Evolutionary conservation across 306 rosid genomes (phyloP), one percentile per base, ranked within the genome.

Genomic region (Boehmeria nivea): DNA sequence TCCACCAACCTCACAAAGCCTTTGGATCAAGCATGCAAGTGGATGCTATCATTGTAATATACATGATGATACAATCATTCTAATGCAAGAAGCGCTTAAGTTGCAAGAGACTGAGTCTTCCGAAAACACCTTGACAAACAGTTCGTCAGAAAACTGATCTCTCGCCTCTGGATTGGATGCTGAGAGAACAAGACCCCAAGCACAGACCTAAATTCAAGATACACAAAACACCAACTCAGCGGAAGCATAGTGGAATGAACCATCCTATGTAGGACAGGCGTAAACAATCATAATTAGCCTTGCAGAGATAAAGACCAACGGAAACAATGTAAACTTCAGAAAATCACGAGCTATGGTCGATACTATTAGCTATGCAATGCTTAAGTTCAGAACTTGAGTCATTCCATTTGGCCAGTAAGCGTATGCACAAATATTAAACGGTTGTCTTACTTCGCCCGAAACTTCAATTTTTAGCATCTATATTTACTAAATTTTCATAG

Each of bases 161-260:
- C 82, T 84, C 72, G 43, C 70, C 75, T 76, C 89, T 59, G 53
- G 57, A n/a, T 61, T 65, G 56, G 70, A 74, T 14, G 76, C 83
- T 36, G 69, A 73, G 14, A 91, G 77, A 65, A 76, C 64, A 57
- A 64, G 58, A 68, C 94, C 98, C 93, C 96, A 91, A 22, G 84
- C 68, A 63, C 79, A 72, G 26, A 91, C 87, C 94, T 91, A 51
- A 31, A 67, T 73, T 51, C 36, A 58, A 12, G 18, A 49, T 18
- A 46, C 0, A 26, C 47, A 51, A 12, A 38, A 64, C n/a, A 43
- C 2, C 3, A n/a, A 26, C 10, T 57, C 13, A 57, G 37, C 17
- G 22, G 2, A 22, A 23, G 18, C 38, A 19, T 38, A 2, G 1
- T 6, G n/a, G 12, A n/a, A n/a, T n/a, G 53, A 28, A 21, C 13